Conservation (phyloP, 1,139 yeast genomes). For the Diutina neorugosa region DNA sequence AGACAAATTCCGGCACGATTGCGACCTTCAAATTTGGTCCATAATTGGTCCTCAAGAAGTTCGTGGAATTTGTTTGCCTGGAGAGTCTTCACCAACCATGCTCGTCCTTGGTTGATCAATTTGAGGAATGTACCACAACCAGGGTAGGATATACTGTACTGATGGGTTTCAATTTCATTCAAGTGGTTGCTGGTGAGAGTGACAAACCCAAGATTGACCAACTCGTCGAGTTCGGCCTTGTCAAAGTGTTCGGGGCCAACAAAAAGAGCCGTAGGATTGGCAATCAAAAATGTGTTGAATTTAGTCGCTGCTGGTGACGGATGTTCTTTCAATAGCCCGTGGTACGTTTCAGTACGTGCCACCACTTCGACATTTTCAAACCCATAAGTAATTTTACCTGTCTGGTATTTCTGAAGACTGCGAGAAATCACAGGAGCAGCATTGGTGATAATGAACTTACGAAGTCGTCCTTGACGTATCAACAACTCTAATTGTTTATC, state of each 20-base stretch:
- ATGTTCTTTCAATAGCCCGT: conserved; percentile 10
- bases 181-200: conserved; percentile 40
- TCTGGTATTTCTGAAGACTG: conserved; percentile 17
- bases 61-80: conserved; percentile 38
- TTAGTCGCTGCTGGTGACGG: conserved; percentile 9
- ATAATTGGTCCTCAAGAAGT: conserved; percentile 35
- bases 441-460: conserved; percentile 30
- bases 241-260: conserved; percentile 17
- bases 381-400: conserved; percentile 27
- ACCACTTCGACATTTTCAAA: conserved; percentile 33
- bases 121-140: conserved; percentile 46
- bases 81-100: conserved; percentile 37
- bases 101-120: conserved; percentile 32
- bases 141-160: conserved; percentile 46
- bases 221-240: conserved; percentile 16
- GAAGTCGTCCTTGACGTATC: conserved; percentile 21
- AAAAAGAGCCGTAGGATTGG: conserved; percentile 23
- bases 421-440: conserved; percentile 35
- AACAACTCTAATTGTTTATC: conserved; percentile 27
- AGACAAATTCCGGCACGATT: neutral
- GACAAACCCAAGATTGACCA: conserved; percentile 42
- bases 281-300: conserved; percentile 14
- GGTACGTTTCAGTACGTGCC: conserved; percentile 16
- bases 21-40: conserved; percentile 37
- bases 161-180: conserved; percentile 33